These are phyloP conservation scores for Mycena chlorophos DNA, from an alignment of 768 basidiomycete species.

Conservation along the genomic window DNA sequence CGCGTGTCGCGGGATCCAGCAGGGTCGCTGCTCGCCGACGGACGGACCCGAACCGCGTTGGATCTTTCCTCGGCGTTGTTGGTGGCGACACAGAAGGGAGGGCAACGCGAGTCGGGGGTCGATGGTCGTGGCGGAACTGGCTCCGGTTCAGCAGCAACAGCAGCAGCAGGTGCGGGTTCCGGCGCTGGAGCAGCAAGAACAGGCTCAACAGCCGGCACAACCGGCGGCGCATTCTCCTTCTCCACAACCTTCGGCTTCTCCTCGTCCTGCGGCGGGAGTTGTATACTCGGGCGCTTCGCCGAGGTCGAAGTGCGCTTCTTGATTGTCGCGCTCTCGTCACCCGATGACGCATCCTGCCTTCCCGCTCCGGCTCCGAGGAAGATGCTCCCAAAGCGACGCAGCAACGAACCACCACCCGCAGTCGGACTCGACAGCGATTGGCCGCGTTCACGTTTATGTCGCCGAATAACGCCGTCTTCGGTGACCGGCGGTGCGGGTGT, in stretches of 20 bases:
- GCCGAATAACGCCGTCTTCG: neutral
- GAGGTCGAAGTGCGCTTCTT: conserved; percentile 28
- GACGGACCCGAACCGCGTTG: conserved; percentile 43
- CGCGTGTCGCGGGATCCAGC: conserved; percentile 64
- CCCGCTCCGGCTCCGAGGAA: conserved; percentile 44
- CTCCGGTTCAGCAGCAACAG: conserved; percentile 26
- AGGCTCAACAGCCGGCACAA: neutral
- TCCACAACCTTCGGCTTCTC: neutral
- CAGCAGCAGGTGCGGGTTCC: conserved; percentile 17
- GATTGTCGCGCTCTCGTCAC: conserved; percentile 27
- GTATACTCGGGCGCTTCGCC: conserved; percentile 48
- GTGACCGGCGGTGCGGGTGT: neutral
- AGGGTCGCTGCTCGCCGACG: conserved; percentile 83
- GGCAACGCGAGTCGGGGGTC: neutral
- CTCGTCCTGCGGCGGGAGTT: conserved; percentile 39
- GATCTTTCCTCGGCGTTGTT: neutral
- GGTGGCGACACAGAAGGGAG: neutral
- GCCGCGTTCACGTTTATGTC: conserved; percentile 1
- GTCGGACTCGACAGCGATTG: conserved; percentile 39
- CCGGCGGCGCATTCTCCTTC: neutral
- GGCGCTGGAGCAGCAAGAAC: neutral
- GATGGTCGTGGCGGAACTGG: neutral
- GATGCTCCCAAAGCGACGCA: conserved; percentile 74
- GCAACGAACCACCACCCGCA: conserved; percentile 70
- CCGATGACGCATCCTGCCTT: conserved; percentile 45